Base-by-base conservation (phyloP, 176 grass and related monocot genomes). In the Cenchrus americanus region DNA sequence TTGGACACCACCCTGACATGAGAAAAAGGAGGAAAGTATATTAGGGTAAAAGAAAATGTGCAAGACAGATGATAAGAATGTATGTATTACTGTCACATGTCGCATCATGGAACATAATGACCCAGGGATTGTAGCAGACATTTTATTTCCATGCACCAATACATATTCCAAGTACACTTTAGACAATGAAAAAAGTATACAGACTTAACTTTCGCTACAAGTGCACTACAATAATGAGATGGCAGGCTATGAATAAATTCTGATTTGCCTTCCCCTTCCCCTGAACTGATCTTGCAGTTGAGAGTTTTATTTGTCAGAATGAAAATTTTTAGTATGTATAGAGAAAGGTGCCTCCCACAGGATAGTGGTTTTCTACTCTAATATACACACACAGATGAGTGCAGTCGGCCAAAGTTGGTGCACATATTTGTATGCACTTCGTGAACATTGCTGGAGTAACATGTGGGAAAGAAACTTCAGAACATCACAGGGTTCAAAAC, bases 1-100 rank as follows among this genome's bases (percentile, higher is more conserved):
- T 81, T 95, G 92, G 22, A 98, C 95, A 67, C 95, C 95, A 69
- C 95, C 95, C 95, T 98, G 89, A 77, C 27, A 82, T 49, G 47
- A 48, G 61, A 66, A 46, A 48, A 77, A 24, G 14, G 76, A 10
- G 19, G 22, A 71, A 58, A 23, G 41, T 37, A 21, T 57, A 69
- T 84, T 71, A 90, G 83, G 66, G 49, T 34, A 58, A 55, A 82
- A 51, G 22, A 71, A 71, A 26, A 68, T 22, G 50, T 68, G 7
- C 18, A 48, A 71, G 7, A 65, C 7, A 24, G 63, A 14, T 62
- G 14, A 46, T 85, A 85, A 70, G 8, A 21, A 76, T 75, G 50
- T 32, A 46, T 46, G 53, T 55, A 46, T 37, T 37, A 18, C 65
- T 48, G 19, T 32, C 10, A 13, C 23, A 15, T 14, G 62, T 14